phyloP scores from a whole-genome alignment of 805 yeast species.

The Pichia occidentalis region DNA sequence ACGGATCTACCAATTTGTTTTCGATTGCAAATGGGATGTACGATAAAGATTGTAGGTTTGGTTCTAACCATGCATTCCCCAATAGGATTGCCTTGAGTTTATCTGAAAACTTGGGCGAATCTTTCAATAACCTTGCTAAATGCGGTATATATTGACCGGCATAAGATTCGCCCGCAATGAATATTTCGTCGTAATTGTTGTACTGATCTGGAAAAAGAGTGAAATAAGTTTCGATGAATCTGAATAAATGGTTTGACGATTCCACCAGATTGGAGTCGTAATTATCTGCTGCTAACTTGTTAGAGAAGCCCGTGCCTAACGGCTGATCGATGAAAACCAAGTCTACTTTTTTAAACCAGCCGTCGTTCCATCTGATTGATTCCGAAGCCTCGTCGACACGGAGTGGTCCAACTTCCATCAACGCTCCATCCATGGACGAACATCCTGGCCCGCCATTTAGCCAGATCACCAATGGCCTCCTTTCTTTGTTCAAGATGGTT shows the following conservation, averaged over 20 bases:
- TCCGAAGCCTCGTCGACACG: slow-evolving; percentile 41
- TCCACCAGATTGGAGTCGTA: slow-evolving; percentile 49
- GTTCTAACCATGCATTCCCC: slow-evolving; percentile 95
- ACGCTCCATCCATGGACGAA: slow-evolving; percentile 95
- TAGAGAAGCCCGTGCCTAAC: slow-evolving; percentile 86
- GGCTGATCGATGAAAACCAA: slow-evolving; percentile 91
- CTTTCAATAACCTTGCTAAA: slow-evolving; percentile 57
- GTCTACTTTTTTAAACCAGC: slow-evolving; percentile 81
- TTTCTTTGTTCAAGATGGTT: no score
- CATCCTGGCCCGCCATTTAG: slow-evolving; percentile 98
- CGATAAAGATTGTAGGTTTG: slow-evolving; percentile 74
- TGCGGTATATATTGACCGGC: slow-evolving; percentile 97
- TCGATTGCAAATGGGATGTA: slow-evolving; percentile 65
- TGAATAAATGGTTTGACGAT: slow-evolving; percentile 56
- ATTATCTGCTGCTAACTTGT: slow-evolving; percentile 33
- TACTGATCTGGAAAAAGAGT: slow-evolving; percentile 67
- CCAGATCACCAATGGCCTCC: slow-evolving; percentile 66
- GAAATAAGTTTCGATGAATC: slow-evolving; percentile 61
- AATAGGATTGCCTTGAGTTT: slow-evolving; percentile 64
- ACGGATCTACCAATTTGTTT: slow-evolving; percentile 44
- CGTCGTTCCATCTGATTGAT: slow-evolving; percentile 48
- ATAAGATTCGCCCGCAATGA: slow-evolving; percentile 90
- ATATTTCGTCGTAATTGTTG: slow-evolving; percentile 45
- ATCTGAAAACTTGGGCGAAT: slow-evolving; percentile 32
- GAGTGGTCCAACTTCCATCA: slow-evolving; percentile 88